A percentile compares a stretch with the other conserved stretches of the same genome.
Evolutionary conservation across 2,329 filamentous ascomycete genomes (phyloP).

Genomic region (Lasiodiplodia sp.): DNA sequence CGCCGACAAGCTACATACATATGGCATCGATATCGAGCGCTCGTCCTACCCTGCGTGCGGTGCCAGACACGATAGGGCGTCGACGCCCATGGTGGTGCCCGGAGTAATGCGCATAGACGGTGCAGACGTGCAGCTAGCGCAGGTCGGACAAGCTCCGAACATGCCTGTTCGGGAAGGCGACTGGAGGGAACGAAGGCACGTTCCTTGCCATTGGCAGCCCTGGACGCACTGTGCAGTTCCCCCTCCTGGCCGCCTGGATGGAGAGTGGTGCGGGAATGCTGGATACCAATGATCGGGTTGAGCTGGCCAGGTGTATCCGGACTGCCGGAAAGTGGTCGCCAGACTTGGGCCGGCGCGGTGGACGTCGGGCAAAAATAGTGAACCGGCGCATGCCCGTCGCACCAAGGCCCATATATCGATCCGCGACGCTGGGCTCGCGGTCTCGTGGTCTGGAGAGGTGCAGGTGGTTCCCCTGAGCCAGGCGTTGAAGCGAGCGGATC

Average conservation of each 20-base stretch:
- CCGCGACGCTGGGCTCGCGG: constrained; percentile 17
- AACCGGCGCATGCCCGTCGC: constrained; percentile 4
- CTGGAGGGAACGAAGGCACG: constrained; percentile 19
- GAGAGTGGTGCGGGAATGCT: constrained; percentile 15
- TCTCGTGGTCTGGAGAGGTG: constrained; percentile 18
- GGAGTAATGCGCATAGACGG: neutral
- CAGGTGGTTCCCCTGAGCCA: constrained; percentile 25
- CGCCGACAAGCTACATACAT: neutral
- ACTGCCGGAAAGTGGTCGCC: constrained; percentile 15
- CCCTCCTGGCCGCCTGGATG: constrained; percentile 13
- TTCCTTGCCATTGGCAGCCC: constrained; percentile 18
- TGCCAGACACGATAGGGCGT: neutral
- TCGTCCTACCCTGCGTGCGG: neutral
- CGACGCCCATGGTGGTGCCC: neutral
- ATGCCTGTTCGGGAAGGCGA: constrained; percentile 13
- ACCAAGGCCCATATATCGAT: constrained; percentile 27
- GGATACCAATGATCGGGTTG: constrained; percentile 22
- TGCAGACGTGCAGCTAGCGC: constrained; percentile 25
- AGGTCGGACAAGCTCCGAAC: constrained; percentile 25
- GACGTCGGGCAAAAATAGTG: constrained; percentile 2
- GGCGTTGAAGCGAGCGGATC: constrained; percentile 20
- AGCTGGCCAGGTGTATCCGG: constrained; percentile 14
- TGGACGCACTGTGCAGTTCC: constrained; percentile 7
- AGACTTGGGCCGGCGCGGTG: neutral
- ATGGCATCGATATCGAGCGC: neutral